A percentile compares a stretch with the other conserved stretches of the same genome.
These are phyloP conservation scores for Salix viminalis DNA, from an alignment of 345 rosid species.

Conservation along the genomic window DNA sequence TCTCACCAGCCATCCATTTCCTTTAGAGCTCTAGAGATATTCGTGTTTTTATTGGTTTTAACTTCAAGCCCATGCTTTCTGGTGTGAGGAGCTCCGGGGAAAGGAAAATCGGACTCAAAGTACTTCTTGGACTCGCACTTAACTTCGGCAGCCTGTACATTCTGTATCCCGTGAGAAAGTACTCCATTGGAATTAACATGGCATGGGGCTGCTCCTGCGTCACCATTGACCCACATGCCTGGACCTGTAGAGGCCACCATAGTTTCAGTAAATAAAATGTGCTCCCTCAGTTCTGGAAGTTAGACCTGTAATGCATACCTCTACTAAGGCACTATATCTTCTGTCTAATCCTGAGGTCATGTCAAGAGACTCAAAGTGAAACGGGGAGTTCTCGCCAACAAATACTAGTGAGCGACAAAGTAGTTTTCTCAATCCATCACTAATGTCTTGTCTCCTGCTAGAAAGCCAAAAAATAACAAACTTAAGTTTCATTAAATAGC, in stretches of 20 bases:
- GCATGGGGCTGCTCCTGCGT: conserved; percentile 98
- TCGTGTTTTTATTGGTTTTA: conserved; percentile 89
- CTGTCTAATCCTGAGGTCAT: conserved; percentile 82
- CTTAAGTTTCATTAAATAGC: background rate
- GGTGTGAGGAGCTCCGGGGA: conserved; percentile 94
- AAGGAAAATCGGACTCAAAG: conserved; percentile 73
- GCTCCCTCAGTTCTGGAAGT: background rate
- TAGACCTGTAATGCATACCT: conserved; percentile 38
- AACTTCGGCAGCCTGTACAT: conserved; percentile 60
- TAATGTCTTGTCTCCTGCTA: conserved; percentile 56
- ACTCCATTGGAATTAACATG: conserved; percentile 90
- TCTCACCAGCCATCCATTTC: background rate
- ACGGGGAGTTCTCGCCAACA: conserved; percentile 81
- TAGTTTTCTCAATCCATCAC: conserved; percentile 66
- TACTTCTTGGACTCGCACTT: conserved; percentile 85
- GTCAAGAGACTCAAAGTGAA: conserved; percentile 76
- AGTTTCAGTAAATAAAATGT: background rate
- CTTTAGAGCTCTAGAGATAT: conserved; percentile 7
- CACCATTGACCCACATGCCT: conserved; percentile 91
- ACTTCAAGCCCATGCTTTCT: conserved; percentile 96
- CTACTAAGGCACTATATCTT: conserved; percentile 83
- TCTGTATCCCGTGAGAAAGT: conserved; percentile 78
- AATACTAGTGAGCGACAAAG: conserved; percentile 78
- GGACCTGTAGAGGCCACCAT: conserved; percentile 49
- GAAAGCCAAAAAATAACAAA: background rate